Conservation (phyloP, 495 filamentous ascomycete genomes). For the Podospora australis region DNA sequence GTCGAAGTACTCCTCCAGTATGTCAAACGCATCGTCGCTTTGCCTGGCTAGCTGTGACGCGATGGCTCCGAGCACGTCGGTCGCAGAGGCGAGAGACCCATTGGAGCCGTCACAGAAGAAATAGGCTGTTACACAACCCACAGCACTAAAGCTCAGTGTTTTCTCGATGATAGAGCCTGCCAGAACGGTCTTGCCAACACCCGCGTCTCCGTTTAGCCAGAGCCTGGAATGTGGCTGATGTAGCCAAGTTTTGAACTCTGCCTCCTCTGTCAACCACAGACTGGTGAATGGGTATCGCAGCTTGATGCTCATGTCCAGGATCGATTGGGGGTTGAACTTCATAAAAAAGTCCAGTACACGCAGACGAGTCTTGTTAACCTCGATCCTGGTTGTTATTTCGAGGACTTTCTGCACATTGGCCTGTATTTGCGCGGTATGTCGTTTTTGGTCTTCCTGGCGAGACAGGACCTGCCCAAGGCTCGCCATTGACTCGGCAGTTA, state of each 20-base stretch:
- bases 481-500: too few relatives aligned
- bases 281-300: constrained; percentile 31
- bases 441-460: background rate
- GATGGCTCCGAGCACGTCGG: constrained; percentile 29
- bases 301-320: constrained; percentile 22
- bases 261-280: constrained; percentile 28
- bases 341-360: constrained; percentile 25
- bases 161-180: constrained; percentile 21
- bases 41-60: constrained; percentile 29
- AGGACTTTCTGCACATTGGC: background rate
- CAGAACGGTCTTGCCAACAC: constrained; percentile 38
- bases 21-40: constrained; percentile 24
- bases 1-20: constrained; percentile 20
- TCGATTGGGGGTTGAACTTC: constrained; percentile 16
- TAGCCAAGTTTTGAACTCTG: constrained; percentile 27
- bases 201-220: constrained; percentile 37
- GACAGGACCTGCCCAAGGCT: too few relatives aligned
- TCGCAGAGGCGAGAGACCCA: constrained; percentile 13
- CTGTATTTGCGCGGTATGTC: background rate
- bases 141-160: constrained; percentile 2
- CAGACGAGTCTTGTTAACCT: constrained; percentile 17
- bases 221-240: constrained; percentile 14
- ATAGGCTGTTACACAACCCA: constrained; percentile 24
- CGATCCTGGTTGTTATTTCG: constrained; percentile 9
- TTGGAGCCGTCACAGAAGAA: constrained; percentile 39